Evolutionary conservation across 2,329 filamentous ascomycete species (phyloP).

Genomic region (Colletotrichum endophyticum): DNA sequence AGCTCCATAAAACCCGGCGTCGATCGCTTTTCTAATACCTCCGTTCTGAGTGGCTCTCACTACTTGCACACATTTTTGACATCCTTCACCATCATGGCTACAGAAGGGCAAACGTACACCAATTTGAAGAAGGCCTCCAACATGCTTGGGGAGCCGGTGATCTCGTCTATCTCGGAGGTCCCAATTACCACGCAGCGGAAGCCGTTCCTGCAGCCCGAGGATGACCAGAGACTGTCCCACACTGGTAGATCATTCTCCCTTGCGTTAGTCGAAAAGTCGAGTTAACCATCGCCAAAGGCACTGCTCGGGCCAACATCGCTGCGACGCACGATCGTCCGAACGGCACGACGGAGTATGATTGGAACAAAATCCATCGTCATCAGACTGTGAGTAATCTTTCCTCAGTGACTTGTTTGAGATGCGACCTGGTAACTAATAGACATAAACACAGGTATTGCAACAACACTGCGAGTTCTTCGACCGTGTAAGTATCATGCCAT

Average conservation of each 20-base stretch:
- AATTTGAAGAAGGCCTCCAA: background rate
- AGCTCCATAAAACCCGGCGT: background rate
- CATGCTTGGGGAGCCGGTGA: background rate
- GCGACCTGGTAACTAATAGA: background rate
- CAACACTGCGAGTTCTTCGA: slow-evolving; percentile 48
- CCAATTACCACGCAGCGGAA: slow-evolving; percentile 30
- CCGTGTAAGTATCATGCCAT: background rate
- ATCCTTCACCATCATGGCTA: background rate
- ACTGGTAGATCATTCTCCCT: slow-evolving; percentile 21
- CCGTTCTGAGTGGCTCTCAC: background rate
- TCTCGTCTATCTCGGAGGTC: slow-evolving; percentile 16
- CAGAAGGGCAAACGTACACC: background rate
- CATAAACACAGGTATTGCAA: slow-evolving; percentile 31
- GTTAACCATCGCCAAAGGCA: slow-evolving; percentile 24
- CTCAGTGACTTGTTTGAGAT: rapidly evolving
- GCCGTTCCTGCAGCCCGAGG: slow-evolving; percentile 31
- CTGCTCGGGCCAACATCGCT: slow-evolving; percentile 37
- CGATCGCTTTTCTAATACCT: background rate
- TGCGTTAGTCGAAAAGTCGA: background rate
- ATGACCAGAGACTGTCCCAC: slow-evolving; percentile 29
- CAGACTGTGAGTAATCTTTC: slow-evolving; percentile 28
- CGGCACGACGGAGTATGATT: slow-evolving; percentile 36
- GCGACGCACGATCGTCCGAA: slow-evolving; percentile 35
- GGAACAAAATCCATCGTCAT: slow-evolving; percentile 32
- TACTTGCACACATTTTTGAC: background rate